phyloP scores from a whole-genome alignment of 192 early-diverging fungal species.

The Anaeromyces robustus region DNA sequence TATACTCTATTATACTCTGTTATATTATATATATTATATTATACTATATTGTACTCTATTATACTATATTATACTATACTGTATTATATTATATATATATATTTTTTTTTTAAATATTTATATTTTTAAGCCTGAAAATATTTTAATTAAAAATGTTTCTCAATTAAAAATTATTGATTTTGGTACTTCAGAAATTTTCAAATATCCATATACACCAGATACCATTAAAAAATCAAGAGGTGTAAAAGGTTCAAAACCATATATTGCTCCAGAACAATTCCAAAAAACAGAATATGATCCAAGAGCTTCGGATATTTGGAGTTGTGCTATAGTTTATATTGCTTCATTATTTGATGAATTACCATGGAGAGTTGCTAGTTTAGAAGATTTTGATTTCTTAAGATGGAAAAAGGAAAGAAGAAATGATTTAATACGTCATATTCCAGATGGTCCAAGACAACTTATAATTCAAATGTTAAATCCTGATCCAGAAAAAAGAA shows the following conservation, averaged over 20 bases:
- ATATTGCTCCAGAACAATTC: conserved; percentile 4
- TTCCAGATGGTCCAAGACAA: background rate
- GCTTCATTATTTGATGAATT: background rate
- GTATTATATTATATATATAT: too few relatives aligned
- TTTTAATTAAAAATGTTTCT: background rate
- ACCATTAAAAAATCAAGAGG: background rate
- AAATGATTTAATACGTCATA: background rate
- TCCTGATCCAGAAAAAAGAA: conserved; percentile 54
- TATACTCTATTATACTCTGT: too few relatives aligned
- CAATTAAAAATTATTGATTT: conserved; percentile 4
- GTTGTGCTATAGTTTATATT: background rate
- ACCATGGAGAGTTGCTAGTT: background rate
- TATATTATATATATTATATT: too few relatives aligned
- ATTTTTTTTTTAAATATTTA: too few relatives aligned
- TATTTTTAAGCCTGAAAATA: background rate
- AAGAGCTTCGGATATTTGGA: conserved; percentile 1
- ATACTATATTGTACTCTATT: too few relatives aligned
- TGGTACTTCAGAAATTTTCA: conserved; percentile 1
- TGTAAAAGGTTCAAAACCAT: background rate
- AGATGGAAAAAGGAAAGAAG: background rate
- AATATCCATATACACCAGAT: background rate
- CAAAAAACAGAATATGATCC: background rate
- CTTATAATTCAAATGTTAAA: conserved; percentile 38
- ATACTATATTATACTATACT: too few relatives aligned
- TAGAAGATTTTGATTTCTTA: background rate